phyloP scores from a whole-genome alignment of 768 basidiomycete species.

The Cystoderma amianthinum region DNA sequence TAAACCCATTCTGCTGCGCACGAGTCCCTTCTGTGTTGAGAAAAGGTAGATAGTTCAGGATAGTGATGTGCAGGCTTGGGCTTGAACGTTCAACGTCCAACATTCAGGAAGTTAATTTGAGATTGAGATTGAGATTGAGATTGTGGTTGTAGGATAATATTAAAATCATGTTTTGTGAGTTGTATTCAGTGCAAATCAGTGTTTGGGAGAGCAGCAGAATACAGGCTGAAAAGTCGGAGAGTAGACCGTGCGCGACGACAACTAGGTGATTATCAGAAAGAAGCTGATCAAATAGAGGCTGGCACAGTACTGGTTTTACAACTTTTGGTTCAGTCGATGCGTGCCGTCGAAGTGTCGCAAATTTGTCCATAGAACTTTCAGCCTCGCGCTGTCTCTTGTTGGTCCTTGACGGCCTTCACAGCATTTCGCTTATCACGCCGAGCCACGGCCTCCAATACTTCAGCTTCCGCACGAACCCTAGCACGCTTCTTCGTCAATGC shows the following conservation, averaged over 20 bases:
- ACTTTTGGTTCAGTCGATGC: no score
- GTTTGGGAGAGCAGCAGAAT: slow-evolving; percentile 53
- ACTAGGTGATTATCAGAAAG: slow-evolving; percentile 73
- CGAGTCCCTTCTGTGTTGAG: no score
- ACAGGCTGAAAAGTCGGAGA: slow-evolving; percentile 81
- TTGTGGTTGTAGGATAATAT: slow-evolving; percentile 1
- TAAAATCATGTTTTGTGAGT: slow-evolving; percentile 21
- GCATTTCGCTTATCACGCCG: no score
- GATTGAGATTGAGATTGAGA: no score
- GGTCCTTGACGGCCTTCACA: no score
- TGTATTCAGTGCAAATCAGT: slow-evolving; percentile 75
- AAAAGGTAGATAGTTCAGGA: no score
- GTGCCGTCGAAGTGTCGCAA: slow-evolving; percentile 66
- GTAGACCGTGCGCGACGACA: slow-evolving; percentile 64
- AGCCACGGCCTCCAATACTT: no score
- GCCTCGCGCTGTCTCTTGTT: no score
- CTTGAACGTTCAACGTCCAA: slow-evolving; percentile 50
- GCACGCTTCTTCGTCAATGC: no score
- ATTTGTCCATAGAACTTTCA: slow-evolving; percentile 96
- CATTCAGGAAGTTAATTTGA: slow-evolving; percentile 11
- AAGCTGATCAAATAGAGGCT: slow-evolving; percentile 62
- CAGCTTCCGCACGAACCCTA: no score
- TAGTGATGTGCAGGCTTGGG: slow-evolving; percentile 65
- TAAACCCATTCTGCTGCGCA: no score
- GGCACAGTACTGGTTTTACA: slow-evolving; percentile 12